phyloP scores from a whole-genome alignment of 176 grass and related monocot species.

The Tillandsia leiboldiana region DNA sequence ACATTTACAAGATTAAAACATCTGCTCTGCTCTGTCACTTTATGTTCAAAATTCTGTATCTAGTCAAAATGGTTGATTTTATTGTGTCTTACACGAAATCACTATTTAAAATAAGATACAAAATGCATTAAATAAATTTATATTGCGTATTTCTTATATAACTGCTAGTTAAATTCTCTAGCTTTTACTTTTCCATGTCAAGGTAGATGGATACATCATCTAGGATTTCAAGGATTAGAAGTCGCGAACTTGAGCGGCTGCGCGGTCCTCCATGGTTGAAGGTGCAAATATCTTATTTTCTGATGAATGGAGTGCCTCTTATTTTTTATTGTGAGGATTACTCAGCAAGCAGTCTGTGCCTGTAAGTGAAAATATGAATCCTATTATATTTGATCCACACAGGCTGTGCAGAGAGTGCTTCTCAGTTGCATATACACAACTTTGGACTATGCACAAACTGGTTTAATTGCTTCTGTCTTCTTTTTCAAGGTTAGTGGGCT shows the following conservation, averaged over 20 bases:
- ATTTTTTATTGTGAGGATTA: background rate
- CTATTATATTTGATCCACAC: constrained; percentile 22
- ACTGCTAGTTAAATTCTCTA: constrained; percentile 22
- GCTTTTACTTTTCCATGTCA: constrained; percentile 19
- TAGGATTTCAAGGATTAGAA: constrained; percentile 95
- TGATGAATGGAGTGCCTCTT: constrained; percentile 16
- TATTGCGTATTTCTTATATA: constrained; percentile 5
- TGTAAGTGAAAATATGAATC: constrained; percentile 1
- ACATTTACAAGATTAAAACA: background rate
- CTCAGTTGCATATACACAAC: constrained; percentile 68
- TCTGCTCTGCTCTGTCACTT: background rate
- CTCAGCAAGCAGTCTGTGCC: background rate
- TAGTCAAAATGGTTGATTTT: background rate
- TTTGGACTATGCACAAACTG: constrained; percentile 94
- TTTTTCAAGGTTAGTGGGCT: constrained; percentile 84
- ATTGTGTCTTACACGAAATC: background rate
- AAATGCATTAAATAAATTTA: background rate
- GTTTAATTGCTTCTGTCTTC: constrained; percentile 96
- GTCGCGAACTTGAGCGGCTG: constrained; percentile 67
- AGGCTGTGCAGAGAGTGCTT: constrained; percentile 71
- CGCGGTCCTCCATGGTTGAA: constrained; percentile 86
- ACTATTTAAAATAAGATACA: background rate
- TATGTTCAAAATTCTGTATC: background rate
- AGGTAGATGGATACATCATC: constrained; percentile 97
- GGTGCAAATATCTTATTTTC: constrained; percentile 31